Percentiles rank a stretch among this genome's conserved stretches.
Evolutionary conservation across 2,329 filamentous ascomycete species (phyloP).

Genomic region (Rhynchosporium secalis): DNA sequence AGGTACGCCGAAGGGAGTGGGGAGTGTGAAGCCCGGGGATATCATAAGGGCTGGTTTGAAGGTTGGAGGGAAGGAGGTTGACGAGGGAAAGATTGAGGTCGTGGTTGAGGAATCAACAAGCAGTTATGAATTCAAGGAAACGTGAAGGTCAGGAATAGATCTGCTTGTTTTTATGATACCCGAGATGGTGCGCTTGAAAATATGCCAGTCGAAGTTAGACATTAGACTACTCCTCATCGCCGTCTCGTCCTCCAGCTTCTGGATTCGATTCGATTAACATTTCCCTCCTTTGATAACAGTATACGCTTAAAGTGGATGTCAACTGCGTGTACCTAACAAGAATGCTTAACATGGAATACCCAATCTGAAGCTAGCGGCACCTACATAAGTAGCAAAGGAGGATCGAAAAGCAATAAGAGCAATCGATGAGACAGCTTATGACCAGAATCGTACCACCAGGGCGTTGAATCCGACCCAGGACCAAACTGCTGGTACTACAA

Average conservation of each 20-base stretch:
- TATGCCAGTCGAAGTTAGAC: neutral
- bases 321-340: too few relatives aligned
- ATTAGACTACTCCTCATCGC: neutral
- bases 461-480: neutral
- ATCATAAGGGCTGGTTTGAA: constrained; percentile 81
- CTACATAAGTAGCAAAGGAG: neutral
- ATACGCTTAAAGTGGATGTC: too few relatives aligned
- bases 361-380: neutral
- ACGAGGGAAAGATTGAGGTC: constrained; percentile 83
- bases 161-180: constrained; percentile 22
- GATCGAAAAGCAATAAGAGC: neutral
- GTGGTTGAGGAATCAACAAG: constrained; percentile 76
- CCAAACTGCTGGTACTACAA: neutral
- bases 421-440: neutral
- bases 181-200: neutral
- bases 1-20: constrained; percentile 96
- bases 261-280: too few relatives aligned
- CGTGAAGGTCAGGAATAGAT: constrained; percentile 45
- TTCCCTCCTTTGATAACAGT: too few relatives aligned
- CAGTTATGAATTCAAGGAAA: constrained; percentile 75
- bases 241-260: too few relatives aligned
- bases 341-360: too few relatives aligned
- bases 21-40: constrained; percentile 80
- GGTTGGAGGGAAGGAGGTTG: constrained; percentile 77
- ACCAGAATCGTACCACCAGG: neutral